Percentiles rank a stretch among this genome's conserved stretches.
Evolutionary conservation across 371 early-diverging fungal genomes (phyloP).

Genomic region (Mucor velutinosus): DNA sequence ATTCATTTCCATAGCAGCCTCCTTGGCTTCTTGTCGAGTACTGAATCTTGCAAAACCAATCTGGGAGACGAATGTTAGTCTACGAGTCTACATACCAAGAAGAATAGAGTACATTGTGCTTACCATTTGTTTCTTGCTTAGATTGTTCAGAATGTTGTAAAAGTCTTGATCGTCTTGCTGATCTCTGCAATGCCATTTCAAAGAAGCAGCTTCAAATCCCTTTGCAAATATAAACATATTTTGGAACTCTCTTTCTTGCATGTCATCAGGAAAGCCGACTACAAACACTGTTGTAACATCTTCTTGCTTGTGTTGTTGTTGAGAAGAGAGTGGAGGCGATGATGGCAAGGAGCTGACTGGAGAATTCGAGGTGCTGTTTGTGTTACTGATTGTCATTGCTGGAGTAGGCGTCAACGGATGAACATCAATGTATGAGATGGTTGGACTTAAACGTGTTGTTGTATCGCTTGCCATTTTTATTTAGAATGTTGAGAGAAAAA

Average conservation of each 20-base stretch:
- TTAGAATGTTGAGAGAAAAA: background rate
- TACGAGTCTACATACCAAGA: no score
- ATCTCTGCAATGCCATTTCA: conserved; percentile 80
- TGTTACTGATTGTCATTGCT: conserved; percentile 23
- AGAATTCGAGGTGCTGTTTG: conserved; percentile 10
- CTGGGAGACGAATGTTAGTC: conserved; percentile 10
- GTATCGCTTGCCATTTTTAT: conserved; percentile 8
- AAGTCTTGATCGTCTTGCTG: conserved; percentile 40
- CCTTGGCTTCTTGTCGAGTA: conserved; percentile 42
- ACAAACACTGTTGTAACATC: conserved; percentile 95
- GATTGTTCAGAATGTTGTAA: background rate
- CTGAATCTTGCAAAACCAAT: conserved; percentile 50
- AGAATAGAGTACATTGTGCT: conserved; percentile 1
- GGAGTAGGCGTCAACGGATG: conserved; percentile 7
- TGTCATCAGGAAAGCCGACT: conserved; percentile 97
- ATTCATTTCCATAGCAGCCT: conserved; percentile 38
- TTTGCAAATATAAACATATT: conserved; percentile 96
- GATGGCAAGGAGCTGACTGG: conserved; percentile 5
- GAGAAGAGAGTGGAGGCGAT: conserved; percentile 10
- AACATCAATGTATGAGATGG: background rate
- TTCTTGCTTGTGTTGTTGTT: conserved; percentile 27
- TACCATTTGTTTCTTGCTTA: conserved; percentile 86
- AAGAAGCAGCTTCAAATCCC: conserved; percentile 94
- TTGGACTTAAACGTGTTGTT: background rate
- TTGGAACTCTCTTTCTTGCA: conserved; percentile 96